Base-by-base conservation (phyloP, 2,329 filamentous ascomycete genomes). In the Phialocephala subalpina region DNA sequence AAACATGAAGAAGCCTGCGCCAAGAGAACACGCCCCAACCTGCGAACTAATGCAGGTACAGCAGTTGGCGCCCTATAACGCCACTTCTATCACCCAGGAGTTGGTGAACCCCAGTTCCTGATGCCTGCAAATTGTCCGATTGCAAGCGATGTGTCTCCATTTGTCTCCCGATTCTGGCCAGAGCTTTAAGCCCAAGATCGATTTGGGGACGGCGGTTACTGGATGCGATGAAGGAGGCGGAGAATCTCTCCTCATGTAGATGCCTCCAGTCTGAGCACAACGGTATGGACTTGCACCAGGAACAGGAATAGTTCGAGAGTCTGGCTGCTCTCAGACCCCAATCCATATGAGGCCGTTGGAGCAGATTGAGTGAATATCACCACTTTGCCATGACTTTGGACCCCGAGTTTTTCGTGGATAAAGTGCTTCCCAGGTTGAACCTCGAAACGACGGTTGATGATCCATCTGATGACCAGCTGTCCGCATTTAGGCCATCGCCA, bases 21-120 rank as follows among this genome's bases (percentile, higher is more conserved):
- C 45, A 56, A 62, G 47, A 62, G 20, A 3, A 33, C 29, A 33
- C 4, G 29, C 29, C 29, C 29, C 29, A 33, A 42, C 49, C 60
- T 58, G 58, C 52, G 22, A 14, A 47, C 63, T 65, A 62, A 65
- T 62, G 63, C 63, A 65, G 63, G 63, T 62, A 65, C 63, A 56
- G 52, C 42, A 53, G 52, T 36, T 57, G 25, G 59, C 59, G 59
- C 52, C 52, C 29, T 45, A 16, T 16, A 42, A 25, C 25, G 25
- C 40, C 59, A 40, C 22, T 16, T 3, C 55, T 47, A 59, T 42
- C n/a, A 33, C 14, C 27, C 36, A 55, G 47, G 49, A 53, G 49
- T 53, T 25, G 49, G 25, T 53, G 25, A 33, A 33, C 56, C 29
- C 22, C 33, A 25, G 38, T 22, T 42, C n/a, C 18, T 8, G 20